phyloP scores from a whole-genome alignment of 306 rosid species.

The Canavalia ensiformis region DNA sequence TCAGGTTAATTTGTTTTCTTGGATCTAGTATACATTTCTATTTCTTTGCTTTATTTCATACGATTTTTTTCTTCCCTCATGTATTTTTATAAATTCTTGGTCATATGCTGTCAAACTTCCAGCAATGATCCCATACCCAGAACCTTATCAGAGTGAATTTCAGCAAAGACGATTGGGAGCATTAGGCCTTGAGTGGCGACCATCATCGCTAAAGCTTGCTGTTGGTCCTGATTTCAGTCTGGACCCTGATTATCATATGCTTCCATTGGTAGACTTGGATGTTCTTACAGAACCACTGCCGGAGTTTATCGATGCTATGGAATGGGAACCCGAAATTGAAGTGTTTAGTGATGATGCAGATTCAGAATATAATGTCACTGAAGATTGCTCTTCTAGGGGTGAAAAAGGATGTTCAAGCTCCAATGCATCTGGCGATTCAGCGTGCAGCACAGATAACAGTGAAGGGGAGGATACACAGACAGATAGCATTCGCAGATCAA shows the following conservation, averaged over 20 bases:
- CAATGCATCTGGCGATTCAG: conserved; percentile 70
- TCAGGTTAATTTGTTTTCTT: conserved; percentile 71
- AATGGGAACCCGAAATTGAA: conserved; percentile 94
- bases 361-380: conserved; percentile 91
- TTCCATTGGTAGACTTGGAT: conserved; percentile 93
- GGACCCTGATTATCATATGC: conserved; percentile 89
- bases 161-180: conserved; percentile 93
- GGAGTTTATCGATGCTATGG: conserved; percentile 85
- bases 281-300: conserved; percentile 78
- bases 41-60: conserved; percentile 8
- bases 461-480: conserved; percentile 68
- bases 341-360: conserved; percentile 85
- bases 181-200: conserved; percentile 90
- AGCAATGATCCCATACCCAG: conserved; percentile 96
- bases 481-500: conserved; percentile 80
- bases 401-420: conserved; percentile 84
- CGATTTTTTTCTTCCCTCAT: conserved; percentile 14
- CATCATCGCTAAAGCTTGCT: conserved; percentile 82
- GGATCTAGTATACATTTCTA: conserved; percentile 28
- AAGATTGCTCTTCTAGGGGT: conserved; percentile 75
- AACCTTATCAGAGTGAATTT: conserved; percentile 94
- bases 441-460: conserved; percentile 80
- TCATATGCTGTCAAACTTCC: conserved; percentile 57
- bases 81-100: conserved; percentile 49
- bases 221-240: conserved; percentile 94